Evolutionary conservation across 1,284 basidiomycete species (phyloP).

Genomic region (Xerocomus subilludens): DNA sequence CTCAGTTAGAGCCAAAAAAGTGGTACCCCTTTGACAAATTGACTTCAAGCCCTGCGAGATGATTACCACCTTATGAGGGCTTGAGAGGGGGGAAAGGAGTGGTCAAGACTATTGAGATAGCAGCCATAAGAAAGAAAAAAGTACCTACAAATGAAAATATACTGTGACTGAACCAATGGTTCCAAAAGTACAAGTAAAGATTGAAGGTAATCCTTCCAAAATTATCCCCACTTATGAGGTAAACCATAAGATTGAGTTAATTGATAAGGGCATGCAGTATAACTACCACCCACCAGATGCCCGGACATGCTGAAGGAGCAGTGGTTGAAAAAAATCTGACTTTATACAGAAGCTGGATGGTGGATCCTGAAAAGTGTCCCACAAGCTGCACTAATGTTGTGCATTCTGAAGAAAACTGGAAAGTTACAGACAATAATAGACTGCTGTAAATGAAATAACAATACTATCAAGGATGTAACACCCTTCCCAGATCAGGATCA

Average conservation of each 20-base stretch:
- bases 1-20: no score
- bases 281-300: no score
- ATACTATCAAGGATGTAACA: slow-evolving; percentile 48
- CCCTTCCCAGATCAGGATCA: slow-evolving; percentile 53
- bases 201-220: background rate
- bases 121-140: no score
- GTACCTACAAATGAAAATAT: no score
- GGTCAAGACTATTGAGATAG: no score
- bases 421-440: slow-evolving; percentile 26
- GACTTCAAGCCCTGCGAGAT: background rate
- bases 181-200: no score
- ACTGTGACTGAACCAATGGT: no score
- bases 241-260: no score
- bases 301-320: no score
- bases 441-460: slow-evolving; percentile 17
- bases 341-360: background rate
- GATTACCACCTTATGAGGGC: background rate
- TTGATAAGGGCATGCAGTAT: no score
- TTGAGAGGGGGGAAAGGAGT: background rate
- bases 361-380: slow-evolving; percentile 9
- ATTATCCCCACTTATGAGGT: no score
- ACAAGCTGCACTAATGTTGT: slow-evolving; percentile 6
- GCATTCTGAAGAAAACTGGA: slow-evolving; percentile 12
- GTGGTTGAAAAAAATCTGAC: no score
- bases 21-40: background rate